Conservation (phyloP, 768 basidiomycete species). For the Boletus reticuloceps region DNA sequence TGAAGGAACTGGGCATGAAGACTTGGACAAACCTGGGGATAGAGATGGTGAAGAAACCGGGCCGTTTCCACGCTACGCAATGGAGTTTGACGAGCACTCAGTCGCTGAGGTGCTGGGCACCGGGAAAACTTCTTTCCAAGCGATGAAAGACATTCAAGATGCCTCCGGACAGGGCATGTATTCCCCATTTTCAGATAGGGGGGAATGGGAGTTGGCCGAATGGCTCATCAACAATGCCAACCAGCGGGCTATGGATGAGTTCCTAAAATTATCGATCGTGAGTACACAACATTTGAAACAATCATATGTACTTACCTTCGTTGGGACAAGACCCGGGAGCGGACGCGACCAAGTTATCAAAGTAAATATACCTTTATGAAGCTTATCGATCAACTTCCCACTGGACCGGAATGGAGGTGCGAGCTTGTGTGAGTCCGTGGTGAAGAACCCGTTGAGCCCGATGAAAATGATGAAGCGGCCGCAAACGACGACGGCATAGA, state of each 20-base stretch:
- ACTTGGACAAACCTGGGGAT: too few species aligned
- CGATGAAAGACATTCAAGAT: not conserved
- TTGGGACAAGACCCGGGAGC: not conserved
- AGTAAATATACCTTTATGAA: not conserved
- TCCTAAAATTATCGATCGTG: not conserved
- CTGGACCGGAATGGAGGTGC: not conserved
- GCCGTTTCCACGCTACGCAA: not conserved
- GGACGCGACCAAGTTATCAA: not conserved
- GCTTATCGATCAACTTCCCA: not conserved
- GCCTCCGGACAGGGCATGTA: not conserved
- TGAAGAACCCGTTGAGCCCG: too few species aligned
- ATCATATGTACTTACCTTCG: too few species aligned
- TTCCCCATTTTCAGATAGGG: not conserved
- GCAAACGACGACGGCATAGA: not conserved
- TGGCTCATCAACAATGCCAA: slow-evolving; percentile 1
- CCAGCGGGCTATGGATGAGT: not conserved
- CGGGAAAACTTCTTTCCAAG: not conserved
- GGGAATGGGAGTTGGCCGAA: not conserved
- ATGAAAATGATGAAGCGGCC: too few species aligned
- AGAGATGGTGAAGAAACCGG: too few species aligned
- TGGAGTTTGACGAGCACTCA: not conserved
- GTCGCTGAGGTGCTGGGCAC: not conserved
- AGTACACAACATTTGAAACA: too few species aligned
- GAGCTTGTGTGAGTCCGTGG: not conserved
- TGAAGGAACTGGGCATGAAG: too few species aligned